Evolutionary conservation across 345 rosid species (phyloP), one percentile per base, ranked within the genome.

Genomic region (Bruguiera sexangula): DNA sequence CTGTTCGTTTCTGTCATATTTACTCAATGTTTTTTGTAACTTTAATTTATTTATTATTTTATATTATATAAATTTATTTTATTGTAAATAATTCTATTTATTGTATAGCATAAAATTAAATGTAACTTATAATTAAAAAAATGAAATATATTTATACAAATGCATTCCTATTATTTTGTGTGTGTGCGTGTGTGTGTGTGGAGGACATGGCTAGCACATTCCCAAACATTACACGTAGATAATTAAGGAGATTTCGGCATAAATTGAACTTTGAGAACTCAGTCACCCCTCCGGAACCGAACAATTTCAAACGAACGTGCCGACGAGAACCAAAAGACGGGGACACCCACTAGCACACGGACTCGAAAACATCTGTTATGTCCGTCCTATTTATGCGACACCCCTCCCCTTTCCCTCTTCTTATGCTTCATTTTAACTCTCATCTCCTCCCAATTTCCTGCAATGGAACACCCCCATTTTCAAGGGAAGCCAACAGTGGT

Each of bases 311-410:
- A 31, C n/a, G 31, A 62, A 75, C 81, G 73, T 75, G 78, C 56
- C 58, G 78, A 74, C 88, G 74, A 79, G 59, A 51, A 70, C 24
- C 3, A 52, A 18, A 69, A 65, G 72, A 86, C 88, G 22, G 82
- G 82, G 89, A 62, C 48, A 48, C 85, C 95, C 87, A 85, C 95
- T 73, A 73, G 57, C 78, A 9, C 55, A 31, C 69, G 50, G 76
- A 76, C 60, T 36, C 34, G 16, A 27, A 63, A 6, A 60, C 62
- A 73, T 20, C 58, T 67, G 61, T 66, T 43, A 32, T 57, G 26
- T 4, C 29, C 60, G 6, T 10, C 16, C 69, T 69, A 60, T 75
- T 36, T 67, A 79, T 66, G 75, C 76, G 70, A 43, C 65, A 46
- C 59, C 51, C 70, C 34, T 22, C 26, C 51, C 65, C 46, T 32